phyloP scores from a whole-genome alignment of 2,329 filamentous ascomycete species.

The Myriosclerotinia curreyana region DNA sequence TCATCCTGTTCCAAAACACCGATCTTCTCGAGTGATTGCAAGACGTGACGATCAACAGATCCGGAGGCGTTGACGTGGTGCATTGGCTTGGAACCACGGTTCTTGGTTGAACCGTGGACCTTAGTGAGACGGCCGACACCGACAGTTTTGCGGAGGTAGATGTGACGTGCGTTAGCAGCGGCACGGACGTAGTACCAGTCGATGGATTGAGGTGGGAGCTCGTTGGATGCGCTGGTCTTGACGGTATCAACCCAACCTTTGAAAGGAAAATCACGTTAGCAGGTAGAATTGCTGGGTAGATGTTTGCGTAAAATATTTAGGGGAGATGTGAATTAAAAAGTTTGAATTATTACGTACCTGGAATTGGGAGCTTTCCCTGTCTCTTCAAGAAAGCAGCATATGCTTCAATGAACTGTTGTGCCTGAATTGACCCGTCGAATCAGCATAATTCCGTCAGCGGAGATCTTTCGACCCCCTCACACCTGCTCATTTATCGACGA shows the following conservation, averaged over 20 bases:
- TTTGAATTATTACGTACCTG: conserved; percentile 58
- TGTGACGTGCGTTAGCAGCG: conserved; percentile 91
- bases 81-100: conserved; percentile 86
- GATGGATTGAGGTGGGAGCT: conserved; percentile 95
- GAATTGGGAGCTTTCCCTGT: conserved; percentile 88
- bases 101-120: conserved; percentile 94
- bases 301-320: background rate
- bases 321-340: background rate
- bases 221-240: conserved; percentile 95
- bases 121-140: conserved; percentile 97
- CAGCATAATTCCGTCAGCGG: conserved; percentile 72
- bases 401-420: conserved; percentile 84
- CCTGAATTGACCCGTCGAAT: conserved; percentile 55
- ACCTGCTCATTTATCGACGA: conserved; percentile 54
- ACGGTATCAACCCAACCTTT: conserved; percentile 98
- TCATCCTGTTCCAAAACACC: conserved; percentile 96
- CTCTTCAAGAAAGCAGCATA: conserved; percentile 91
- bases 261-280: background rate
- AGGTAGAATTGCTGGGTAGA: background rate
- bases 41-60: conserved; percentile 93
- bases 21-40: conserved; percentile 99
- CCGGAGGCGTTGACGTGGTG: conserved; percentile 96
- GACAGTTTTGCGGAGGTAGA: conserved; percentile 99
- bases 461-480: conserved; percentile 70
- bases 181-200: conserved; percentile 96